Evolutionary conservation across 2,329 filamentous ascomycete species (phyloP), one percentile per base, ranked within the genome.

Genomic region (Aspergillus amoenus): DNA sequence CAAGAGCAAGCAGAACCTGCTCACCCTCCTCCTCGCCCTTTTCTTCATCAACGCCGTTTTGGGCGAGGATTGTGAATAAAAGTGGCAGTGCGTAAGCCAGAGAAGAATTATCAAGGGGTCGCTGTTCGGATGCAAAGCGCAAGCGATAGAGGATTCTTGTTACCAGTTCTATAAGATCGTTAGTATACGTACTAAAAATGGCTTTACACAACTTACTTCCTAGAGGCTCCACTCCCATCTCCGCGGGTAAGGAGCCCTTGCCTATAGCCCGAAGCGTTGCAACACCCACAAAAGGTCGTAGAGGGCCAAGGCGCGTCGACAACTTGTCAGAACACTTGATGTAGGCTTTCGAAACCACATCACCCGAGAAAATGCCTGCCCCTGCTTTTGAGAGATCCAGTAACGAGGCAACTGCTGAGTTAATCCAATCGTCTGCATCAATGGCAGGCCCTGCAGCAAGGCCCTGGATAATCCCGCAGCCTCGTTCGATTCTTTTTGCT

Each of bases 81-180:
- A 99, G 81, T 0, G 93, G 91, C 30, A 97, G 79, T 50, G 92
- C 85, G 70, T 97, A 99, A 56, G 90, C 91, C 22, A 97, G 79
- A 1, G 93, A 93, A 4, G 94, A 88, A 3, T 86, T 82, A 70
- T 99, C 94, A 65, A 99, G 92, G 0, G 93, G 92, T n/a, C 93
- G 86, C 72, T 97, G 93, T 71, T 97, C 94, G 52, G 90, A 89
- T 39, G 93, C 84, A 72, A 96, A 96, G 15, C 93, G 88, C 52
- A 99, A 79, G 47, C 93, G 88, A 73, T 97, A 97, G 5, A 99
- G 79, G 1, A 97, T 86, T 72, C 94, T 85, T 3, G 93, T 97
- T 12, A 96, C 82, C 12, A 97, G 84, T 76, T 79, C 66, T 62
- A 43, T 49, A 44, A 41, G 55, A 49, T 17, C 47, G 69, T 64